Evolutionary conservation across 2,329 filamentous ascomycete species (phyloP).

Genomic region (Helotiales sp.): DNA sequence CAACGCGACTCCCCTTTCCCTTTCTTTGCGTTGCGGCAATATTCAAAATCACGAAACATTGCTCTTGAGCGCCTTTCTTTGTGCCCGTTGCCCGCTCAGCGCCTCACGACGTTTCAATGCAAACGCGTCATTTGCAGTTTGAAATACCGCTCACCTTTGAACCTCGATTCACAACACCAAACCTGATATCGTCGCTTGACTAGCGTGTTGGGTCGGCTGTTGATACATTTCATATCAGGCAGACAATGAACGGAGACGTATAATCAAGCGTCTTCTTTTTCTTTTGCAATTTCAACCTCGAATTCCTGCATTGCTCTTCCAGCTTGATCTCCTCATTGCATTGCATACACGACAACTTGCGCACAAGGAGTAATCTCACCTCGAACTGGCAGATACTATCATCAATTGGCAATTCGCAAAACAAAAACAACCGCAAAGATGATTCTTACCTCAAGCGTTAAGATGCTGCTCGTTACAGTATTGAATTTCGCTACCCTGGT

Average conservation of each 20-base stretch:
- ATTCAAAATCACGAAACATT: too few relatives aligned
- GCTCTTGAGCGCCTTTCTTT: too few relatives aligned
- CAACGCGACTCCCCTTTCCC: too few relatives aligned
- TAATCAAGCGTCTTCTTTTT: background rate
- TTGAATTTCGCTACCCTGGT: background rate
- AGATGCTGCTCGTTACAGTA: background rate
- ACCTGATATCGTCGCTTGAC: background rate
- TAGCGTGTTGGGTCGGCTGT: background rate
- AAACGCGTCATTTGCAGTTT: too few relatives aligned
- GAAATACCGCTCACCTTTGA: background rate
- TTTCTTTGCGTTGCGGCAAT: too few relatives aligned
- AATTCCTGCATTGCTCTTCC: background rate
- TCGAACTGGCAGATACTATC: too few relatives aligned
- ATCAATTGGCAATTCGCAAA: background rate
- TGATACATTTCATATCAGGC: background rate
- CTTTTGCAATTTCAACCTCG: background rate
- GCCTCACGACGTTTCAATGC: too few relatives aligned
- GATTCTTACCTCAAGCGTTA: background rate
- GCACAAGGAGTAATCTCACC: too few relatives aligned
- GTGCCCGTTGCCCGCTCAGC: too few relatives aligned
- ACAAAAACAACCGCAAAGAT: background rate
- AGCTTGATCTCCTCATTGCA: background rate
- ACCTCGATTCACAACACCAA: background rate
- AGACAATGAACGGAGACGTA: background rate
- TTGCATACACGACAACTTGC: background rate